Evolutionary conservation across 768 basidiomycete species (phyloP), one percentile per base, ranked within the genome.

Genomic region (Heimioporus sp.): DNA sequence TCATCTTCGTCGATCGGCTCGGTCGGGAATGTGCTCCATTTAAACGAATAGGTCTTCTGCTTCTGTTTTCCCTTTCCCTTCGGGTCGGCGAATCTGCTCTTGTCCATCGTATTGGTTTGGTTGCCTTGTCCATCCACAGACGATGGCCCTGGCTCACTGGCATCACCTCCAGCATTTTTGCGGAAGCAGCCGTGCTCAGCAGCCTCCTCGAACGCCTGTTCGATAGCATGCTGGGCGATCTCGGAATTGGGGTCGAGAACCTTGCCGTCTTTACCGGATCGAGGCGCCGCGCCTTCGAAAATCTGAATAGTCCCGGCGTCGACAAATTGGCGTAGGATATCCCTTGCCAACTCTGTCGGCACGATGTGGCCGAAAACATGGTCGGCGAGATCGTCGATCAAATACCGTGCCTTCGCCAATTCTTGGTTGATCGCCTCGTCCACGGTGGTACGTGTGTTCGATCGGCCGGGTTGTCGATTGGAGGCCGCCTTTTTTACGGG

Each of bases 381-480:
- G 24, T 58, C 54, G 0, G 59, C 58, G 5, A 60, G 56, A 39
- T 62, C 59, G 2, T 55, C 12, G 13, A 48, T 35, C 7, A 56
- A 13, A 21, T 43, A 51, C 2, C 46, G 56, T 20, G 46, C 59
- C 7, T 37, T 40, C 2, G 32, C 52, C 21, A 58, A 48, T 39
- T 58, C 56, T 21, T 42, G 24, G 4, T 39, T 20, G 6, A 62
- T 34, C 9, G 46, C 52, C 2, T 13, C 17, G 31, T 51, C 47
- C 2, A 62, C 13, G 4, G 6, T 6, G 5, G 36, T 42, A 11
- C 51, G 36, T 0, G 39, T 61, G 10, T 58, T 36, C 0, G 46
- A 21, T 30, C 55, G 49, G 9, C 50, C 43, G 0, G 50, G 52
- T 4, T 44, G 43, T 37, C 48, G 44, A 16, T 50, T 52, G 10